Evolutionary conservation across 2,329 filamentous ascomycete genomes (phyloP).

Genomic region (Penicillium sp.): DNA sequence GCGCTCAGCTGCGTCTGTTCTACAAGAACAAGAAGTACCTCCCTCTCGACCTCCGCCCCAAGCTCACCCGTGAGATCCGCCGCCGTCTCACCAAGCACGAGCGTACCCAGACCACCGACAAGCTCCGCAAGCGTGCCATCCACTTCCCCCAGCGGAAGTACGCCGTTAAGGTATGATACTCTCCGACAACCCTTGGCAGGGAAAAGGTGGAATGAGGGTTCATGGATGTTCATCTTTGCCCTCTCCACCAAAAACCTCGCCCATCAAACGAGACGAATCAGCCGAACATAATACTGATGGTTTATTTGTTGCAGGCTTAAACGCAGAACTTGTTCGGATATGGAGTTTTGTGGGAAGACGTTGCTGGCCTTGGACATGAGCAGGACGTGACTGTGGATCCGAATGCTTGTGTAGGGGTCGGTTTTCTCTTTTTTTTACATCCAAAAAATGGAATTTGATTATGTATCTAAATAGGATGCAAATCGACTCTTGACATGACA

Average conservation of each 20-base stretch:
- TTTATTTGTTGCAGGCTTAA: conserved; percentile 29
- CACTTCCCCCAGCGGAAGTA: conserved; percentile 99
- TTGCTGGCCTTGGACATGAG: conserved; percentile 30
- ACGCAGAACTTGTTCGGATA: conserved; percentile 32
- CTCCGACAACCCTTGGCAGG: background rate
- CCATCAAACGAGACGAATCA: background rate
- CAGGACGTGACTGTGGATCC: conserved; percentile 33
- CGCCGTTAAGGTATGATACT: conserved; percentile 82
- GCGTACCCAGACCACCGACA: conserved; percentile 77
- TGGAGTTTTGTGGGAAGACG: conserved; percentile 37
- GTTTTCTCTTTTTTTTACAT: conserved; percentile 33
- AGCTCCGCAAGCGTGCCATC: conserved; percentile 91
- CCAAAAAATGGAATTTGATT: conserved; percentile 36
- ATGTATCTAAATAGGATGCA: conserved; percentile 44
- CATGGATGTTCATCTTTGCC: background rate
- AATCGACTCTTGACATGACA: conserved; percentile 41
- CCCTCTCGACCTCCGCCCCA: conserved; percentile 95
- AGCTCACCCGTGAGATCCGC: conserved; percentile 97
- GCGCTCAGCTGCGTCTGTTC: conserved; percentile 95
- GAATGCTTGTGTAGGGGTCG: conserved; percentile 30
- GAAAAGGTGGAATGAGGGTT: background rate
- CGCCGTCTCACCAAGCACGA: conserved; percentile 92
- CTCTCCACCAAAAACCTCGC: background rate
- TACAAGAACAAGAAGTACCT: conserved; percentile 99
- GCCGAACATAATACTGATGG: conserved; percentile 7